These are phyloP conservation scores for Coccomyxa sp. DNA, from an alignment of 139 green algal species.

Conservation along the genomic window DNA sequence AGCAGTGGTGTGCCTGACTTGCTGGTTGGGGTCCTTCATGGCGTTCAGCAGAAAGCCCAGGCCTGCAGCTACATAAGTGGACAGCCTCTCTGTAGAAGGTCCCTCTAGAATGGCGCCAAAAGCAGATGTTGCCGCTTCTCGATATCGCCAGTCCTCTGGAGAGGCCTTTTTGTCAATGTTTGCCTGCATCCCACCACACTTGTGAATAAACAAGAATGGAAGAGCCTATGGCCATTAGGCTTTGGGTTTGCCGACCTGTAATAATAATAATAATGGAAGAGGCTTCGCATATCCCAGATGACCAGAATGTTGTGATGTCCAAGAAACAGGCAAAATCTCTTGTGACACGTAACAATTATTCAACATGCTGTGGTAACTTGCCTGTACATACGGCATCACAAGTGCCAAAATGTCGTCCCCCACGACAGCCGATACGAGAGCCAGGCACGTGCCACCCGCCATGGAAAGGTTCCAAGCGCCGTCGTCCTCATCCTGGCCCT, in stretches of 20 bases:
- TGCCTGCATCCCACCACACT: slow-evolving; percentile 56
- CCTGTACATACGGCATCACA: slow-evolving; percentile 79
- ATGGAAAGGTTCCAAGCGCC: slow-evolving; percentile 88
- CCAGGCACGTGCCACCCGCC: slow-evolving; percentile 86
- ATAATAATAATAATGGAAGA: too few species aligned
- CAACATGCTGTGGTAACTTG: slow-evolving; percentile 1
- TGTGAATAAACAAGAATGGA: not conserved
- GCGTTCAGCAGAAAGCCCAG: slow-evolving; percentile 70
- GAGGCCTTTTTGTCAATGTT: slow-evolving; percentile 75
- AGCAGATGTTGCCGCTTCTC: slow-evolving; percentile 93
- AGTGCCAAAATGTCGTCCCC: slow-evolving; percentile 76
- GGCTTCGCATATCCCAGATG: too few species aligned
- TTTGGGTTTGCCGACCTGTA: too few species aligned
- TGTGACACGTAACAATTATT: too few species aligned
- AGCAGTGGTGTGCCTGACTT: slow-evolving; percentile 90
- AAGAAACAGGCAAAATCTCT: too few species aligned
- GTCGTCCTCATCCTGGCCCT: slow-evolving; percentile 84
- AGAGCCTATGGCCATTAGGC: too few species aligned
- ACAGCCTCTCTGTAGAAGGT: slow-evolving; percentile 55
- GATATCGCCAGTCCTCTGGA: slow-evolving; percentile 80
- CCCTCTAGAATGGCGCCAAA: slow-evolving; percentile 97
- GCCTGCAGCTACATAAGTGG: slow-evolving; percentile 59
- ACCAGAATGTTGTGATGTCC: too few species aligned
- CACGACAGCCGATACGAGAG: slow-evolving; percentile 67
- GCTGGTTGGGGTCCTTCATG: slow-evolving; percentile 71